A percentile compares a stretch with the other conserved stretches of the same genome.
phyloP scores from a whole-genome alignment of 306 rosid species.

The Potentilla sterilis region DNA sequence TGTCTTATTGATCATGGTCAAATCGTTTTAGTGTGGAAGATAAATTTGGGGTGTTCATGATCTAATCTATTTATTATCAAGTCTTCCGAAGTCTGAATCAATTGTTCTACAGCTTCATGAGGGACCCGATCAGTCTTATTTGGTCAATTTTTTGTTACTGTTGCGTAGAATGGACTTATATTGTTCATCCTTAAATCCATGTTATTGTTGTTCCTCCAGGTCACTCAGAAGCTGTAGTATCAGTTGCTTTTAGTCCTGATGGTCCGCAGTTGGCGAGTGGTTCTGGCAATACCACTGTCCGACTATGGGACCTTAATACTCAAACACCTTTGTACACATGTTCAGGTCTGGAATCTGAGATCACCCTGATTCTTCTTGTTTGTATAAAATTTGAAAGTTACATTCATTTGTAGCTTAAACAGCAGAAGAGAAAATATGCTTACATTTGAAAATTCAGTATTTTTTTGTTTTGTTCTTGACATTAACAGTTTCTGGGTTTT shows the following conservation, averaged over 20 bases:
- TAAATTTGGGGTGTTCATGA: neutral
- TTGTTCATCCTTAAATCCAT: neutral
- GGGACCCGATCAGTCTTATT: neutral
- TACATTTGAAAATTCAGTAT: too few relatives aligned
- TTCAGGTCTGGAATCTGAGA: conserved; percentile 57
- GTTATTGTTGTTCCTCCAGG: conserved; percentile 48
- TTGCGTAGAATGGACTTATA: neutral
- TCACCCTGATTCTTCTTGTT: conserved; percentile 18
- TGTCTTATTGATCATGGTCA: neutral
- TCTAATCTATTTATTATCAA: neutral
- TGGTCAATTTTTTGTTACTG: neutral
- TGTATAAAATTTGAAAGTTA: too few relatives aligned
- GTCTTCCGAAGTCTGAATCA: too few relatives aligned
- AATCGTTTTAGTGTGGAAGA: neutral
- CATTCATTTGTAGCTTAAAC: too few relatives aligned
- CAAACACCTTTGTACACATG: too few relatives aligned
- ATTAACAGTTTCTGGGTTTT: too few relatives aligned
- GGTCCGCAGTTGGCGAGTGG: conserved; percentile 91
- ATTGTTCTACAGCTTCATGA: neutral
- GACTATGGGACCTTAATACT: conserved; percentile 86
- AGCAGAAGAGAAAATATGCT: too few relatives aligned
- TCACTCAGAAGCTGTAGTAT: conserved; percentile 77
- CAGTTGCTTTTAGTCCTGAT: conserved; percentile 93
- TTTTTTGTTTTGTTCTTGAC: neutral
- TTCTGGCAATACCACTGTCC: conserved; percentile 90